phyloP scores from a whole-genome alignment of 495 filamentous ascomycete genomes.

The Haplographium delicatum region DNA sequence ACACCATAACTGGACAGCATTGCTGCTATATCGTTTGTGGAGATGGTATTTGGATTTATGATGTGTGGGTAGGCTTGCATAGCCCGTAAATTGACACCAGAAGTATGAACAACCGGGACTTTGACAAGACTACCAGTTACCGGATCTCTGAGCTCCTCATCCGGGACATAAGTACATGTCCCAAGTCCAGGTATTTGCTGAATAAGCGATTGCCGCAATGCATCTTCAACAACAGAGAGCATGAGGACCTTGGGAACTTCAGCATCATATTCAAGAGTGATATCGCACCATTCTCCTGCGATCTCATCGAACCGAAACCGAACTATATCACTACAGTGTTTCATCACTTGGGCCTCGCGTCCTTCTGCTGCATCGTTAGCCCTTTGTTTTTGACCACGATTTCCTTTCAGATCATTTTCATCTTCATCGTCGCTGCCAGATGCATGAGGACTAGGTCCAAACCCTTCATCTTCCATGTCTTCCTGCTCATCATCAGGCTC shows the following conservation, averaged over 20 bases:
- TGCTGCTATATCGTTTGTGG: slow-evolving; percentile 87
- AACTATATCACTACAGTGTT: slow-evolving; percentile 57
- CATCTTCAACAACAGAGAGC: slow-evolving; percentile 78
- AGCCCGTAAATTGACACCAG: slow-evolving; percentile 82
- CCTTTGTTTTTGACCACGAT: slow-evolving; percentile 19
- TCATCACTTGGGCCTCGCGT: slow-evolving; percentile 63
- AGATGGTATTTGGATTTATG: slow-evolving; percentile 80
- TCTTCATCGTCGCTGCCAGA: slow-evolving; percentile 39
- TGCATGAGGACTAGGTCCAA: slow-evolving; percentile 46
- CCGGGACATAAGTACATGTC: slow-evolving; percentile 62
- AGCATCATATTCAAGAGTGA: slow-evolving; percentile 79
- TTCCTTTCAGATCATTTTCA: slow-evolving; percentile 28
- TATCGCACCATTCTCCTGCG: slow-evolving; percentile 66
- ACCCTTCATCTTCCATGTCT: slow-evolving; percentile 51
- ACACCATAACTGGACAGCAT: slow-evolving; percentile 86
- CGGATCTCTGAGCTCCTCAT: slow-evolving; percentile 52
- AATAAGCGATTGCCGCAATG: slow-evolving; percentile 70
- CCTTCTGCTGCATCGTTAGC: slow-evolving; percentile 32
- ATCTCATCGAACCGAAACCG: slow-evolving; percentile 76
- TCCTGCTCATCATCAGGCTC: slow-evolving; percentile 42
- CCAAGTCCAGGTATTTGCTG: slow-evolving; percentile 76
- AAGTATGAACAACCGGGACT: slow-evolving; percentile 63
- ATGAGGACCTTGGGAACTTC: slow-evolving; percentile 86
- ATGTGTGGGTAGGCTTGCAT: slow-evolving; percentile 84
- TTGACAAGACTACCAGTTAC: slow-evolving; percentile 39